phyloP scores from a whole-genome alignment of 805 yeast genomes.

The Candida endomychidarum region DNA sequence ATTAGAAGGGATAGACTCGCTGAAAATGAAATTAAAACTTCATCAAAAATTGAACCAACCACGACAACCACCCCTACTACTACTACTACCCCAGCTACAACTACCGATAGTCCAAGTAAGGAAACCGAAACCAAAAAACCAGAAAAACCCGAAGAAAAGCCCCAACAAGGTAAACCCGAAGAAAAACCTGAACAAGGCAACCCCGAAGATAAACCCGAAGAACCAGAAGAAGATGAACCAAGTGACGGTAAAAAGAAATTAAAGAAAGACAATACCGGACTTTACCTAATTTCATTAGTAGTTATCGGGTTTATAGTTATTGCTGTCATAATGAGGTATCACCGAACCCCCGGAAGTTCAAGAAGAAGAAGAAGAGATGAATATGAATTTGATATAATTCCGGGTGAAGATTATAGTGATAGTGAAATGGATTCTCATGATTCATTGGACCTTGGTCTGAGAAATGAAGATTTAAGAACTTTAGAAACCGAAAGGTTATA shows the following conservation, averaged over 20 bases:
- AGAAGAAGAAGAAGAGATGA: conserved; percentile 59
- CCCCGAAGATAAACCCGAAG: too few species aligned
- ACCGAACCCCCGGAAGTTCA: conserved; percentile 39
- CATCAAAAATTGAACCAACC: too few species aligned
- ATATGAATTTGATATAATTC: conserved; percentile 75
- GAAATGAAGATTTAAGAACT: conserved; percentile 24
- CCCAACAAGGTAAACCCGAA: conserved; percentile 10
- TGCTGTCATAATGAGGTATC: conserved; percentile 47
- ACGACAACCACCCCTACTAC: not conserved
- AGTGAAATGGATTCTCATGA: conserved; percentile 34
- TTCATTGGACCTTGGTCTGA: conserved; percentile 34
- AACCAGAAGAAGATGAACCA: conserved; percentile 27
- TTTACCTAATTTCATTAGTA: conserved; percentile 60
- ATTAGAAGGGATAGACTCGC: conserved; percentile 29
- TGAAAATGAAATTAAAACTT: not conserved
- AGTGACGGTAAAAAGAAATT: conserved; percentile 41
- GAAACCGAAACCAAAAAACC: too few species aligned
- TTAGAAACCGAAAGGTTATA: conserved; percentile 41
- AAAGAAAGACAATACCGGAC: conserved; percentile 49
- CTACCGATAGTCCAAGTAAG: too few species aligned
- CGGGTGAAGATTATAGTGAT: conserved; percentile 56
- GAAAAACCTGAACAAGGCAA: too few species aligned
- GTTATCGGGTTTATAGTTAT: conserved; percentile 55
- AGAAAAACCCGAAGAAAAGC: too few species aligned
- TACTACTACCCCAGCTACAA: too few species aligned